Evolutionary conservation across 2,329 filamentous ascomycete genomes (phyloP).

Genomic region (Claviceps sp.): DNA sequence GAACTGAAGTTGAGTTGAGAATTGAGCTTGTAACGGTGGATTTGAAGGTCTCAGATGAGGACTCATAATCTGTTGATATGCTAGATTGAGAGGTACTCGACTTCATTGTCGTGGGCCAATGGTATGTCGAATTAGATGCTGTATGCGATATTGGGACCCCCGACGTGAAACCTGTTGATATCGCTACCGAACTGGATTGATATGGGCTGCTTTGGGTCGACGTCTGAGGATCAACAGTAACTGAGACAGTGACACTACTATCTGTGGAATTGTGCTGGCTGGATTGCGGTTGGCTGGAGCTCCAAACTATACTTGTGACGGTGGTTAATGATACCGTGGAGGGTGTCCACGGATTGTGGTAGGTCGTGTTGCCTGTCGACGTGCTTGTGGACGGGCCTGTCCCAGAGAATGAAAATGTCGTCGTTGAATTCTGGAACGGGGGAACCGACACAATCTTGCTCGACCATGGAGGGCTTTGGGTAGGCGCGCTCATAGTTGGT

Average conservation of each 20-base stretch:
- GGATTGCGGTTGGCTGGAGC: background rate
- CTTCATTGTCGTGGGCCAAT: background rate
- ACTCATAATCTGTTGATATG: background rate
- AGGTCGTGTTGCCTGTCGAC: background rate
- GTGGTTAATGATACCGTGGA: background rate
- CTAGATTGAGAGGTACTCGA: background rate
- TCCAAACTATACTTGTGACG: conserved; percentile 1
- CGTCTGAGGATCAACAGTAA: background rate
- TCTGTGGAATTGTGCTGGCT: background rate
- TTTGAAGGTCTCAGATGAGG: background rate
- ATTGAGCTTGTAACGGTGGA: background rate
- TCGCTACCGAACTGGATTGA: background rate
- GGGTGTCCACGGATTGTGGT: conserved; percentile 1
- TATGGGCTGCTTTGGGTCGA: background rate
- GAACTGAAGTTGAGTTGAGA: background rate
- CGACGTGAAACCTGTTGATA: background rate
- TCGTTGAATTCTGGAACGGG: conserved; percentile 4
- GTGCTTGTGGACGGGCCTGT: background rate
- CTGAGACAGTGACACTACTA: background rate
- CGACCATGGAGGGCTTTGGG: background rate
- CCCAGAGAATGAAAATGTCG: conserved; percentile 11
- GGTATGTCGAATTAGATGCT: conserved; percentile 1
- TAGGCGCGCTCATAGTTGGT: background rate
- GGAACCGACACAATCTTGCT: background rate
- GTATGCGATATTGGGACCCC: background rate